Percentiles rank a stretch among this genome's conserved stretches.
These are phyloP conservation scores for Pichia exigua DNA, from an alignment of 805 yeast species.

Conservation along the genomic window DNA sequence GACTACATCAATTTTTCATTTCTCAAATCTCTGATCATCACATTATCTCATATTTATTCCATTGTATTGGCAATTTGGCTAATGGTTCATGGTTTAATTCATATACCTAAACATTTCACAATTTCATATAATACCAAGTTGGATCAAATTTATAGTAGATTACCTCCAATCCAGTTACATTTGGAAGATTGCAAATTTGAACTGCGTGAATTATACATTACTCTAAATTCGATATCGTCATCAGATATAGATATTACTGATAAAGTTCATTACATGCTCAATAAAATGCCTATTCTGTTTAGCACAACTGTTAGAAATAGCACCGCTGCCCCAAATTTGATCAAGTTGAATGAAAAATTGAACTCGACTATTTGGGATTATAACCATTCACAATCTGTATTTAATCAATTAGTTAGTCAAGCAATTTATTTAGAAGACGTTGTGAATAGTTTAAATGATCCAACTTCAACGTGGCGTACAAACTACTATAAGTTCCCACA, in stretches of 20 bases:
- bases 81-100: slow-evolving; percentile 74
- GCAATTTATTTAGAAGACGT: slow-evolving; percentile 51
- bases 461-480: slow-evolving; percentile 5
- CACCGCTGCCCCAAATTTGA: background rate
- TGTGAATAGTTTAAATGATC: slow-evolving; percentile 29
- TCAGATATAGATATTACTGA: slow-evolving; percentile 38
- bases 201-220: slow-evolving; percentile 55
- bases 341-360: slow-evolving; percentile 3
- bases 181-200: slow-evolving; percentile 56
- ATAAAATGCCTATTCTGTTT: slow-evolving; percentile 30
- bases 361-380: slow-evolving; percentile 30
- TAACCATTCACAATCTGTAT: slow-evolving; percentile 50
- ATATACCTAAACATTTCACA: slow-evolving; percentile 43
- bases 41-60: slow-evolving; percentile 70
- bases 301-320: background rate
- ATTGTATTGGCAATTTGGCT: slow-evolving; percentile 71
- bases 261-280: slow-evolving; percentile 56
- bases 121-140: slow-evolving; percentile 24
- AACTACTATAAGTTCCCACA: background rate
- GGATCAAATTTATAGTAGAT: slow-evolving; percentile 37
- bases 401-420: slow-evolving; percentile 39
- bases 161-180: slow-evolving; percentile 52
- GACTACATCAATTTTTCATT: slow-evolving; percentile 32
- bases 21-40: slow-evolving; percentile 61
- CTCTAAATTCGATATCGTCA: slow-evolving; percentile 34